Evolutionary conservation across 2,329 filamentous ascomycete species (phyloP).

Genomic region (Talaromyces marneffei): DNA sequence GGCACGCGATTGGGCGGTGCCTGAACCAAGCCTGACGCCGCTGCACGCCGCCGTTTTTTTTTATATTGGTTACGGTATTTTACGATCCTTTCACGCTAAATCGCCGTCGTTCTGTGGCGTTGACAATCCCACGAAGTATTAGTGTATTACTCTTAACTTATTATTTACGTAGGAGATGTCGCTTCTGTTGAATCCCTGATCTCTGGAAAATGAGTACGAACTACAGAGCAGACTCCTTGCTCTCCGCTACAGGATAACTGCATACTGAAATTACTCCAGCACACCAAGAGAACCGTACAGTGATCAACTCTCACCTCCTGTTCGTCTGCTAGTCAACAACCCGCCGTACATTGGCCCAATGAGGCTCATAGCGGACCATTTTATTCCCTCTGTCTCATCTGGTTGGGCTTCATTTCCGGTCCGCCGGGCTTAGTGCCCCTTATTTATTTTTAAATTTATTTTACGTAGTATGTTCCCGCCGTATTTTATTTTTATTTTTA

Average conservation of each 20-base stretch:
- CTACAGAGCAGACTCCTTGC: too few relatives aligned
- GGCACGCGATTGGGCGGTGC: conserved; percentile 1
- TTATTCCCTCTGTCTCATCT: background rate
- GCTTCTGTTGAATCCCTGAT: too few relatives aligned
- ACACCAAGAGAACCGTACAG: background rate
- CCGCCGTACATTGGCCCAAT: background rate
- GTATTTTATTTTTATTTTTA: too few relatives aligned
- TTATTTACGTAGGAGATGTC: too few relatives aligned
- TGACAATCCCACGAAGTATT: too few relatives aligned
- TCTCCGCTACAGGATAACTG: background rate
- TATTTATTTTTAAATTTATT: background rate
- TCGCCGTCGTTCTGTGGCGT: background rate
- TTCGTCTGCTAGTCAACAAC: background rate
- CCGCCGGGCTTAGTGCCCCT: background rate
- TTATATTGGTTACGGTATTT: background rate
- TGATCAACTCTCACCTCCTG: background rate
- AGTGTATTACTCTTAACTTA: too few relatives aligned
- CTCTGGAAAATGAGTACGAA: background rate
- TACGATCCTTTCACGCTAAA: background rate
- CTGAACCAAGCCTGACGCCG: conserved; percentile 1
- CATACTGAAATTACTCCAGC: background rate
- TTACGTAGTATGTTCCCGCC: background rate
- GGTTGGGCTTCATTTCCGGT: background rate
- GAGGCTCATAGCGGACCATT: background rate
- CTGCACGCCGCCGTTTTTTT: background rate